Base-by-base conservation (phyloP, 1,139 yeast species). In the Yamadazyma friedrichii region DNA sequence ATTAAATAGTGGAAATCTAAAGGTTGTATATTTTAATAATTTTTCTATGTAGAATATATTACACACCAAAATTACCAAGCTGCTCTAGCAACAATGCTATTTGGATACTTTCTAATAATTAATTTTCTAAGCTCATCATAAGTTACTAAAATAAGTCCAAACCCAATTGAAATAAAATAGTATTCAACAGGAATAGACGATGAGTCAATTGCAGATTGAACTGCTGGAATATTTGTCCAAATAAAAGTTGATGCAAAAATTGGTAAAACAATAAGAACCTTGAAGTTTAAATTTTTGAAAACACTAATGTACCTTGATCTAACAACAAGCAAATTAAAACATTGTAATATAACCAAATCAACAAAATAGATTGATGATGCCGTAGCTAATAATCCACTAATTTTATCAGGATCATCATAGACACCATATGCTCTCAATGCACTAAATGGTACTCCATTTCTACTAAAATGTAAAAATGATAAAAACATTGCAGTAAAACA, bases 341-440 rank as follows among this genome's bases (percentile, higher is more conserved):
- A 62, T 53, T 76, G 81, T 65, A 76, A 58, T 32, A 75, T 65
- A 6, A 76, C 79, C 62, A 76, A 59, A 42, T 72, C 73, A 40
- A 68, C 62, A 50, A 76, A 76, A 54, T 75, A 76, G 35, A 76
- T 70, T 15, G 78, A 68, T 1, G 78, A 72, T 1, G 76, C 73
- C 35, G 56, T 56, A 39, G 62, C 61, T 42, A 61, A 53, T 31
- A 59, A 47, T 3, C 56, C 46, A 9, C 40, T 47, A 33, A 67
- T 56, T 12, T 54, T 50, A 13, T 63, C 56, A 51, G 41, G 53
- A 48, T 33, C 56, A 22, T 61, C 53, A 43, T 62, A 69, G 4
- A 58, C 42, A 25, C 76, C 78, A 48, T 65, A 75, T 2, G 69
- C 58, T 40, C 73, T 57, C 39, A 76, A 54, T 9, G 59, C 58